Base-by-base conservation (phyloP, 306 rosid species). In the Rubus parviflorus region DNA sequence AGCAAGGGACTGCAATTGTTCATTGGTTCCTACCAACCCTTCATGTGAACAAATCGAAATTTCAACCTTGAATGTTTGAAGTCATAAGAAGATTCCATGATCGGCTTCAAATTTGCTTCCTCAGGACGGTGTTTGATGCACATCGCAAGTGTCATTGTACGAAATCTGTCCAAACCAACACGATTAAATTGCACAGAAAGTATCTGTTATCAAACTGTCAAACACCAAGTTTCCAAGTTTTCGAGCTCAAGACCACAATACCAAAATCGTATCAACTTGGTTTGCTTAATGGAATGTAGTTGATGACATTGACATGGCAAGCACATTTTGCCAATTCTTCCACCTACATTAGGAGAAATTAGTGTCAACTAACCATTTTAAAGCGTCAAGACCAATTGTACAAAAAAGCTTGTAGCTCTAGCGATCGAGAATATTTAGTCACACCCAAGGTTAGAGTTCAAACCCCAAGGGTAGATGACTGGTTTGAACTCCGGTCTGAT, bases 41-140 rank as follows among this genome's bases (percentile, higher is more conserved):
- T 17, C 58, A 63, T 63, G 77, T 49, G 65, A 72, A 79, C 35
- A 25, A 5, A 38, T 35, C 40, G 53, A 62, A 30, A 15, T 60
- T 46, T 61, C 70, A 35, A 7, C 60, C 8, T 17, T 30, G 17
- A 40, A 47, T 46, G 38, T 48, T 72, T 61, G 20, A 74, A 74
- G 78, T 61, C 38, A 57, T 46, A 25, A n/a, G 78, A 30, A 60
- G 46, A 60, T 45, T 60, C 45, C 20, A 40, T 23, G n/a, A 74
- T 17, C 0, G 69, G 70, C 41, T 61, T 61, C 22, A 16, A 35
- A 61, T 35, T 75, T 35, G 78, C 70, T 75, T 45, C 70, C 45
- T 60, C 8, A 11, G 58, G 70, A 30, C 78, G 61, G 70, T 60
- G 70, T 62, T 30, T 30, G 68, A 74, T 23, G 69, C 41, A 45